Evolutionary conservation across 2,329 filamentous ascomycete genomes (phyloP).

Genomic region (Aureobasidium melanogenum): DNA sequence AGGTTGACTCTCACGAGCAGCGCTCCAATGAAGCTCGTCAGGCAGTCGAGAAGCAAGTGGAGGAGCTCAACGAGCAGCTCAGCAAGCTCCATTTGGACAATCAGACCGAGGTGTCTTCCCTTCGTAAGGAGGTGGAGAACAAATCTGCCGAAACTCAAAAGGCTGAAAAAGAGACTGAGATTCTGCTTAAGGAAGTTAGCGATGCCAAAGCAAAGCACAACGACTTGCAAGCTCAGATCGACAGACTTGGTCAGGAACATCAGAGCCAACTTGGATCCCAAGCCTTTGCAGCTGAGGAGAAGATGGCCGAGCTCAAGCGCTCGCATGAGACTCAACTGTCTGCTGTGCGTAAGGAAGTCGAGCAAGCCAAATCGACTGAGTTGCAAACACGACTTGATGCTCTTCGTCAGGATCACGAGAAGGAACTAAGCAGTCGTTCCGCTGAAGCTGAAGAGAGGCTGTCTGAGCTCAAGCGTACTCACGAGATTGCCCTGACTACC

Average conservation of each 20-base stretch:
- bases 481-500: neutral
- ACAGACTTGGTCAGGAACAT: neutral
- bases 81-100: neutral
- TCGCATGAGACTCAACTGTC: neutral
- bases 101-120: neutral
- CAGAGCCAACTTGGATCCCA: neutral
- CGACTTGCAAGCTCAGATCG: constrained; percentile 1
- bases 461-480: neutral
- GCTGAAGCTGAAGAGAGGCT: neutral
- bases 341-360: neutral
- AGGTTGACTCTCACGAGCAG: neutral
- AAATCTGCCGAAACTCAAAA: neutral
- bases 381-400: neutral
- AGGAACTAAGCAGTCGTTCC: neutral
- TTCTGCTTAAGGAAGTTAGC: neutral
- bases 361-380: neutral
- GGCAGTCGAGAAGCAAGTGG: constrained; percentile 2
- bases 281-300: neutral
- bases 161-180: neutral
- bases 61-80: constrained; percentile 1
- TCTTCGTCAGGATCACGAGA: neutral
- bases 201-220: neutral
- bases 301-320: neutral
- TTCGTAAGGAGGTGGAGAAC: neutral
- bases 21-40: neutral